Evolutionary conservation across 352 stramenopile genomes (phyloP).

Genomic region (Pythium myriotylum): DNA sequence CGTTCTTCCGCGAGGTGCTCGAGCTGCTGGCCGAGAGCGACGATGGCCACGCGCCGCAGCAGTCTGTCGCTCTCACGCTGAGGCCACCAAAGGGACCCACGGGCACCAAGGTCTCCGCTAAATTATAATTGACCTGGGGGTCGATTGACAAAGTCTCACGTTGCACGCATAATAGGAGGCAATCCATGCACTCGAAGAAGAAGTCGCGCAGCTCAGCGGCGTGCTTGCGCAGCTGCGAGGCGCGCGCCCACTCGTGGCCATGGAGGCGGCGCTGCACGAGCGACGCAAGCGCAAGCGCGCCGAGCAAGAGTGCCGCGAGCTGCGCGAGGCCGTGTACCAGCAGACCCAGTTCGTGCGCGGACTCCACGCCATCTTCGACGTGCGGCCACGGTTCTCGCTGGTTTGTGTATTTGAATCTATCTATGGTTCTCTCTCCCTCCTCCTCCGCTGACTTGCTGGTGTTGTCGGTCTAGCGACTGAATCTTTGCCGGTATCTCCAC

Average conservation of each 20-base stretch:
- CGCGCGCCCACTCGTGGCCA: background rate
- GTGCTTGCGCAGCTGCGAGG: background rate
- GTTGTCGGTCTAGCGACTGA: background rate
- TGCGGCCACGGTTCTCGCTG: background rate
- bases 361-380: background rate
- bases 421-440: background rate
- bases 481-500: conserved; percentile 4
- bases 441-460: too few relatives aligned
- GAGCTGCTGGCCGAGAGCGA: conserved; percentile 2
- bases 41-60: background rate
- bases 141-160: background rate
- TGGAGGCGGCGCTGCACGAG: conserved; percentile 1
- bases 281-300: conserved; percentile 4
- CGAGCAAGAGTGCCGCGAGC: background rate
- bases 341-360: conserved; percentile 10
- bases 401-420: background rate
- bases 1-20: conserved; percentile 6
- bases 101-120: background rate
- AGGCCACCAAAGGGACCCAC: background rate
- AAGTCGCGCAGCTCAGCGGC: background rate
- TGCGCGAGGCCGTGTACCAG: conserved; percentile 11
- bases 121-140: background rate
- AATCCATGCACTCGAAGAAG: background rate
- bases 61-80: background rate
- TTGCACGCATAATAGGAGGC: background rate